Conservation (phyloP, 176 grass and related monocot genomes). For the Zea mays region Zm-B73-REFERENCE-NAM-5.0 NC_050098.1:46174501-46175000, state of each 20-base stretch:
- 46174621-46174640: background rate
- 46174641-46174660: too few species aligned
- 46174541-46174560: too few species aligned
- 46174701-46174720: too few species aligned
- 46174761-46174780: background rate
- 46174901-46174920: background rate
- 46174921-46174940: background rate
- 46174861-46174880: background rate
- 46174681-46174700: too few species aligned
- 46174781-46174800: background rate
- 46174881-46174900: background rate
- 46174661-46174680: too few species aligned
- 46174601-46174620: background rate
- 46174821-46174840: background rate
- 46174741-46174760: too few species aligned
- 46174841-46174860: background rate
- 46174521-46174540: too few species aligned
- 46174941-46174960: background rate
- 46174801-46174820: background rate
- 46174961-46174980: too few species aligned
- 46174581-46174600: slow-evolving; percentile 39
- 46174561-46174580: slow-evolving; percentile 42
- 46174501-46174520: too few species aligned
- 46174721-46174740: too few species aligned
- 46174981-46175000: background rate